Base-by-base conservation (phyloP, 2,329 filamentous ascomycete species). In the Fusarium haematococcum region DNA sequence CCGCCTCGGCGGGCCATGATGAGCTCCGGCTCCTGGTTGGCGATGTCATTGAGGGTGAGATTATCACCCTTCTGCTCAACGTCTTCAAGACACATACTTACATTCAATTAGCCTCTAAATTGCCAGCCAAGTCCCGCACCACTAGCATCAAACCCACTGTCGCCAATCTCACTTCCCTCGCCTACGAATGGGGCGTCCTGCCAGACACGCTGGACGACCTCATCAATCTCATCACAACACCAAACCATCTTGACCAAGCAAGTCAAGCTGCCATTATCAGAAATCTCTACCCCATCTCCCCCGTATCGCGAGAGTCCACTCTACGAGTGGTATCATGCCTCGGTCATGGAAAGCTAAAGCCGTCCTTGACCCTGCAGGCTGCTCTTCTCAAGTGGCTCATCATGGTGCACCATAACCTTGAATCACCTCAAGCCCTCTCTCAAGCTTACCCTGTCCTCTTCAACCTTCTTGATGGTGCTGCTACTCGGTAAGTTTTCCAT, bases 401-500 rank as follows among this genome's bases (percentile, higher is more conserved):
- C 66, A 90, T 94, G 83, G 88, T 94, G 5, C 91, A 95, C 78
- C 92, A 95, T 75, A 84, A 92, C 54, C 82, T 97, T 23, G 90
- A 94, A 63, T 88, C 91, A 45, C 87, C 89, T 54, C 85, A 84
- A 8, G 84, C 92, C 10, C 82, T 97, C 58, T 91, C 91, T 6
- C 91, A 91, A 70, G 85, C 93, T 2, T 97, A 97, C 78, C 87
- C 91, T 0, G 89, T 96, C 20, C 82, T 97, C 5, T 97, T 97
- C 80, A 94, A 94, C 73, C 85, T 96, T 73, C 87, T 97, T 7
- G 94, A 97, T 79, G 96, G 94, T 78, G 92, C 94, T 60, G 93
- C 91, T 68, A 89, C 95, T 69, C 89, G 93, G 88, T 93, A 84
- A 62, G 76, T 35, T 45, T 5, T 27, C 43, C 48, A n/a, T 5